Percentiles rank a stretch among this genome's conserved stretches.
Conservation (phyloP, 2,329 filamentous ascomycete species). For the Nectriaceae sp. region DNA sequence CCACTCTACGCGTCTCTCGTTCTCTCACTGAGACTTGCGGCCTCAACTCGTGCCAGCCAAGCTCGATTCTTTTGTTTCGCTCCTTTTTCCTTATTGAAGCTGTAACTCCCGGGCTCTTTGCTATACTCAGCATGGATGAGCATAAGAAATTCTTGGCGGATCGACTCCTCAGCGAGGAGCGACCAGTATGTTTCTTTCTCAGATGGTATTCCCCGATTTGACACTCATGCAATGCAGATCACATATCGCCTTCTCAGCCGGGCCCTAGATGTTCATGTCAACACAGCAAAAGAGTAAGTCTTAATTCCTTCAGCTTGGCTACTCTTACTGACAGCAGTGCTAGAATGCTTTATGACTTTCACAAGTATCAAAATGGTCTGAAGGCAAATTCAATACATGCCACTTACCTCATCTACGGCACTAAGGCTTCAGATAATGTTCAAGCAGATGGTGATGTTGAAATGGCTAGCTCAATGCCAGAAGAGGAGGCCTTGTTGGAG, state of each 20-base stretch:
- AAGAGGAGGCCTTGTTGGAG: conserved; percentile 47
- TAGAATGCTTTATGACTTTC: conserved; percentile 90
- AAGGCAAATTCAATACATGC: conserved; percentile 77
- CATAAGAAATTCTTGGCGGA: conserved; percentile 74
- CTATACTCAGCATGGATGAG: conserved; percentile 59
- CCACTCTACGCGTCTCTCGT: conserved; percentile 18
- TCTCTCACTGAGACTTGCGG: conserved; percentile 7
- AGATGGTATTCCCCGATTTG: conserved; percentile 2
- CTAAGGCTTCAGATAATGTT: conserved; percentile 46
- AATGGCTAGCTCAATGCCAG: conserved; percentile 67
- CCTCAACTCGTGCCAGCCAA: too few relatives aligned
- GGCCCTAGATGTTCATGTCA: conserved; percentile 80
- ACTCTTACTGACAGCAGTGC: not conserved
- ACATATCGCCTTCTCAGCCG: conserved; percentile 86
- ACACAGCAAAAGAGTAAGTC: conserved; percentile 82
- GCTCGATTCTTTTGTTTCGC: too few relatives aligned
- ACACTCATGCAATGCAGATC: conserved; percentile 54
- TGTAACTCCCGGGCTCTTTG: too few relatives aligned
- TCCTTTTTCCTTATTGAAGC: too few relatives aligned
- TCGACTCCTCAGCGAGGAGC: conserved; percentile 74
- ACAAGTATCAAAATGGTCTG: conserved; percentile 81
- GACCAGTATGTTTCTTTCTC: conserved; percentile 55
- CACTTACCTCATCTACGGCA: conserved; percentile 86
- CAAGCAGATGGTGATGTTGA: conserved; percentile 65
- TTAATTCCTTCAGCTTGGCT: not conserved